A percentile compares a stretch with the other conserved stretches of the same genome.
phyloP scores from a whole-genome alignment of 176 grass and related monocot species.

The Poa annua region DNA sequence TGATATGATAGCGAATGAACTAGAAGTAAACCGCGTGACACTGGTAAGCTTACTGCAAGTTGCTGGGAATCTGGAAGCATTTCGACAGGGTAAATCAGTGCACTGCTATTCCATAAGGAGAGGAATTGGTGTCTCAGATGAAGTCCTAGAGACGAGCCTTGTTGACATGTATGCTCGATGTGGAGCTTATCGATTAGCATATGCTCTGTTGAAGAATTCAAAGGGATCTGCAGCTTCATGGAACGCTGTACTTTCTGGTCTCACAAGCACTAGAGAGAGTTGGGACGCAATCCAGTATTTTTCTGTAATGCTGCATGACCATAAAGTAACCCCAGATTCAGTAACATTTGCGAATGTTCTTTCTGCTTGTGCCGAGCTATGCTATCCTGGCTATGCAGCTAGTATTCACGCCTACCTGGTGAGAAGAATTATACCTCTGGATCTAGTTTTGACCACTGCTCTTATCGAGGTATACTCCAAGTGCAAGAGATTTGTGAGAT shows the following conservation, averaged over 20 bases:
- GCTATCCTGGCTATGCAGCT: constrained; percentile 39
- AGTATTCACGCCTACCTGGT: constrained; percentile 63
- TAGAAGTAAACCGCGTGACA: constrained; percentile 66
- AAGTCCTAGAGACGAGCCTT: constrained; percentile 60
- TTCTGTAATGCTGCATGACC: constrained; percentile 50
- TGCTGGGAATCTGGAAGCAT: constrained; percentile 53
- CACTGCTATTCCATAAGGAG: constrained; percentile 65
- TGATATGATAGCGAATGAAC: constrained; percentile 47
- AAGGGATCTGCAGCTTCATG: constrained; percentile 51
- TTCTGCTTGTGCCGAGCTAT: constrained; percentile 58
- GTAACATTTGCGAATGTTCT: constrained; percentile 61
- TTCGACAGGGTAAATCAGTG: constrained; percentile 52
- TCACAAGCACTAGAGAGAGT: constrained; percentile 39
- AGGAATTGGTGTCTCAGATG: constrained; percentile 54
- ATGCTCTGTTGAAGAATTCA: constrained; percentile 43
- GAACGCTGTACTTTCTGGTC: constrained; percentile 62
- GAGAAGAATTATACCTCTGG: constrained; percentile 58
- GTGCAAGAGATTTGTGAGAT: constrained; percentile 43
- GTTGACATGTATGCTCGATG: constrained; percentile 56
- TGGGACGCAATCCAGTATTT: constrained; percentile 49
- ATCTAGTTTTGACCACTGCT: constrained; percentile 62
- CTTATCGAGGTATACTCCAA: constrained; percentile 63
- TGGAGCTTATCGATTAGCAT: constrained; percentile 46
- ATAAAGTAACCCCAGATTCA: constrained; percentile 57
- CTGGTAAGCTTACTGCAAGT: constrained; percentile 64